Evolutionary conservation across 2,329 filamentous ascomycete species (phyloP).

Genomic region (Magnaporthiopsis poae): DNA sequence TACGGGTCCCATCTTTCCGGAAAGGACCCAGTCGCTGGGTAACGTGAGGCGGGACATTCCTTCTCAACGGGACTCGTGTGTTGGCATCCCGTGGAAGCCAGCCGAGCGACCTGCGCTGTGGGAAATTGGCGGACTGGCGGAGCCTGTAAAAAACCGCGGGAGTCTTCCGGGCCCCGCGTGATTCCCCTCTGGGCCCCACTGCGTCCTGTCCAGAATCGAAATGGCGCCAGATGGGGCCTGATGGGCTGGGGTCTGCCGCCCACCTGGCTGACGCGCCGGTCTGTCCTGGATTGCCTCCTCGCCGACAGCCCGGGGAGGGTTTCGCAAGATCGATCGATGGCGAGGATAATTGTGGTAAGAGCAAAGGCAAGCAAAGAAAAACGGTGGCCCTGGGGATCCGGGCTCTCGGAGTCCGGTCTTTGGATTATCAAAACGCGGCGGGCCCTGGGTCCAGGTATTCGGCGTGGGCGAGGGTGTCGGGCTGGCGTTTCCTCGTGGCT

Average conservation of each 20-base stretch:
- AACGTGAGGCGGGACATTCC: background rate
- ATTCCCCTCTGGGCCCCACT: background rate
- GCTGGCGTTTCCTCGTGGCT: background rate
- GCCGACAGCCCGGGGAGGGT: background rate
- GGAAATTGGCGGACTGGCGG: background rate
- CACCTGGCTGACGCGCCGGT: background rate
- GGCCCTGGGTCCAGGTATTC: too few species aligned
- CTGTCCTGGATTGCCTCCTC: background rate
- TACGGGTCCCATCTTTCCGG: background rate
- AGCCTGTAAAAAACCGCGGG: background rate
- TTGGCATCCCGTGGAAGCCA: background rate
- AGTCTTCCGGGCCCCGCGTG: conserved; percentile 5
- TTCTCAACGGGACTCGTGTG: background rate
- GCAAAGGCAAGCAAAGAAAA: background rate
- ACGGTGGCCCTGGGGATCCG: background rate
- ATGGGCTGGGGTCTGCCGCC: background rate
- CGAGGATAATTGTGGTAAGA: background rate
- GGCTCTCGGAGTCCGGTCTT: background rate
- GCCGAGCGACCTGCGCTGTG: background rate
- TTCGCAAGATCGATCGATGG: background rate
- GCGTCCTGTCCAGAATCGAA: background rate
- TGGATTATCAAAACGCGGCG: too few species aligned
- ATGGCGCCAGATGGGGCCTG: background rate
- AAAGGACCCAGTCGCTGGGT: background rate
- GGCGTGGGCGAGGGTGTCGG: background rate